Evolutionary conservation across 2,329 filamentous ascomycete genomes (phyloP).

Genomic region (Botrytis tulipae): DNA sequence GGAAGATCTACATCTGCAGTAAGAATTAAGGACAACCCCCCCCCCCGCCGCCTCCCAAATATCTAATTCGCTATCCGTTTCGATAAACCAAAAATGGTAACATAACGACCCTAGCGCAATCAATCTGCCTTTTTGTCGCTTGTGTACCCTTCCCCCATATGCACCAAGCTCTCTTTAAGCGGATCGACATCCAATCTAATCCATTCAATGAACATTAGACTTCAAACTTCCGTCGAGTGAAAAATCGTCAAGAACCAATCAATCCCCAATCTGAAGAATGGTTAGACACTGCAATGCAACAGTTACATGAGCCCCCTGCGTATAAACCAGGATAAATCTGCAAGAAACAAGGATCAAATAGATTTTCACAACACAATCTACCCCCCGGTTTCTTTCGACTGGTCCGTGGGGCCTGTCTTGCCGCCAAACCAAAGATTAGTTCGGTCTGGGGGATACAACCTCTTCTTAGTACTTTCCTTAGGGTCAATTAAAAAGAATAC

Average conservation of each 20-base stretch:
- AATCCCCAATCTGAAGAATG: neutral
- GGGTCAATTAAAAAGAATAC: neutral
- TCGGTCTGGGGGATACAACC: constrained; percentile 9
- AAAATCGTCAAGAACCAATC: constrained; percentile 2
- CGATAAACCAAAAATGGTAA: neutral
- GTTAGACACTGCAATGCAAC: constrained; percentile 17
- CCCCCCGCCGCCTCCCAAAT: neutral
- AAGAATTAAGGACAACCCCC: neutral
- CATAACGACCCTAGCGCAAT: neutral
- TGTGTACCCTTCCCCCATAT: neutral
- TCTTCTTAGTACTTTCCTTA: neutral
- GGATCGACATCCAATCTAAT: constrained; percentile 4
- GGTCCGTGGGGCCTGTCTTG: constrained; percentile 14
- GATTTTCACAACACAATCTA: neutral
- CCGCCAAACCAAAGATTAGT: constrained; percentile 17
- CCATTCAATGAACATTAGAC: neutral
- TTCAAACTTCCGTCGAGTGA: neutral
- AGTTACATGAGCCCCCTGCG: constrained; percentile 14
- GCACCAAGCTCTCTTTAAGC: constrained; percentile 4
- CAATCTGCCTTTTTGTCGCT: neutral
- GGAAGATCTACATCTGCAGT: neutral
- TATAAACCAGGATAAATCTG: neutral
- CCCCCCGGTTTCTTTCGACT: constrained; percentile 2
- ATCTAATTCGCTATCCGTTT: neutral
- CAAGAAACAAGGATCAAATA: neutral